Evolutionary conservation across 2,329 filamentous ascomycete genomes (phyloP).

Genomic region (Pseudopyricularia cyperi): DNA sequence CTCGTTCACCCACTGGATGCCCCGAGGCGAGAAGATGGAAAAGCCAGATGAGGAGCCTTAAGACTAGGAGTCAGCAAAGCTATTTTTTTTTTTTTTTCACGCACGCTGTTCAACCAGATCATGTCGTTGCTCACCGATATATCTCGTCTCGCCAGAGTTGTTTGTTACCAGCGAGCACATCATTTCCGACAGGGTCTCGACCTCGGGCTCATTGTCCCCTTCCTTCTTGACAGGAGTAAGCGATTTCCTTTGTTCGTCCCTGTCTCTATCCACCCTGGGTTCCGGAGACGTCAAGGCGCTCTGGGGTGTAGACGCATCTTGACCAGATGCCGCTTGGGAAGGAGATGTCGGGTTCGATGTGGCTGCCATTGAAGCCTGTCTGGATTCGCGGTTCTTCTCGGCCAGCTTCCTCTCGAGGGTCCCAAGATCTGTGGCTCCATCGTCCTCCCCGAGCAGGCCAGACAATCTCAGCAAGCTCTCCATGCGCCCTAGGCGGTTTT

Average conservation of each 20-base stretch:
- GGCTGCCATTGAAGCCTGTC: slow-evolving; percentile 31
- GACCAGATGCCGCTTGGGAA: slow-evolving; percentile 28
- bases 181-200: slow-evolving; percentile 87
- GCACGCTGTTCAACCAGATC: too few species aligned
- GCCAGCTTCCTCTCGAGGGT: slow-evolving; percentile 68
- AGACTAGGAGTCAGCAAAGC: not conserved
- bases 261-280: slow-evolving; percentile 21
- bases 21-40: slow-evolving; percentile 96
- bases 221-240: slow-evolving; percentile 23
- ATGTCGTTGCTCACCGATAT: slow-evolving; percentile 66
- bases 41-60: slow-evolving; percentile 90
- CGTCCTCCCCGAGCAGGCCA: slow-evolving; percentile 71
- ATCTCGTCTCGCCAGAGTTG: slow-evolving; percentile 85
- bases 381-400: slow-evolving; percentile 40
- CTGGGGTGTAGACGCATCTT: slow-evolving; percentile 34
- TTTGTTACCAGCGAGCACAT: slow-evolving; percentile 98
- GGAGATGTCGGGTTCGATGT: slow-evolving; percentile 38
- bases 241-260: slow-evolving; percentile 16
- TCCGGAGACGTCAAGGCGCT: slow-evolving; percentile 43
- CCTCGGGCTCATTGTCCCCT: slow-evolving; percentile 48
- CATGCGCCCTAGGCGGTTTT: slow-evolving; percentile 92
- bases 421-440: slow-evolving; percentile 76
- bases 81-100: too few species aligned
- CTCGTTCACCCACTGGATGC: slow-evolving; percentile 95
- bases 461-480: slow-evolving; percentile 80